Conservation (phyloP, 306 rosid genomes). For the Ziziphus jujuba region DNA sequence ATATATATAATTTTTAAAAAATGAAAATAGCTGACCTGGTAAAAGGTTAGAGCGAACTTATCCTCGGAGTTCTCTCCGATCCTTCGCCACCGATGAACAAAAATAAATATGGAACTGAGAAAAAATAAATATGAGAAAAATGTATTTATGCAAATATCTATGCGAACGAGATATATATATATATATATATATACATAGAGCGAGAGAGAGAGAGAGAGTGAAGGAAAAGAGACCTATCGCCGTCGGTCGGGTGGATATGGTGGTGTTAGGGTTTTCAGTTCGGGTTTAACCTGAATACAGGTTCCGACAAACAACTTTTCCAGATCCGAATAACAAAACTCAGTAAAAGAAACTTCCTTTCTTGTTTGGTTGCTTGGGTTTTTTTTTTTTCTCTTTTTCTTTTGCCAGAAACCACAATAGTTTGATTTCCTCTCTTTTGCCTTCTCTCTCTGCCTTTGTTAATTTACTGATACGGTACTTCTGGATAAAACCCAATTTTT, state of each 20-base stretch:
- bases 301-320: conserved; percentile 1
- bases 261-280: conserved; percentile 26
- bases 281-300: not conserved
- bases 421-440: not conserved
- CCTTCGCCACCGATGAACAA: not conserved
- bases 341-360: not conserved
- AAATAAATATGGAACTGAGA: not conserved
- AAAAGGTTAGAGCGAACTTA: not conserved
- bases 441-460: not conserved
- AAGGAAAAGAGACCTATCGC: not conserved
- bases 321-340: conserved; percentile 11
- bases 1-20: no score
- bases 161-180: no score
- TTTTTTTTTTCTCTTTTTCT: not conserved
- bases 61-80: conserved; percentile 19
- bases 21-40: conserved; percentile 5
- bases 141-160: not conserved
- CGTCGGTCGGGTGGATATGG: not conserved
- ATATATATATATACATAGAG: no score
- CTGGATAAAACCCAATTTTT: not conserved
- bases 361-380: not conserved
- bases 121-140: not conserved
- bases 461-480: not conserved
- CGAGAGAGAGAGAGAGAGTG: no score
- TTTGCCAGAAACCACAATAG: not conserved